Evolutionary conservation across 768 basidiomycete genomes (phyloP).

Genomic region (Sporobolomyces roseus): DNA sequence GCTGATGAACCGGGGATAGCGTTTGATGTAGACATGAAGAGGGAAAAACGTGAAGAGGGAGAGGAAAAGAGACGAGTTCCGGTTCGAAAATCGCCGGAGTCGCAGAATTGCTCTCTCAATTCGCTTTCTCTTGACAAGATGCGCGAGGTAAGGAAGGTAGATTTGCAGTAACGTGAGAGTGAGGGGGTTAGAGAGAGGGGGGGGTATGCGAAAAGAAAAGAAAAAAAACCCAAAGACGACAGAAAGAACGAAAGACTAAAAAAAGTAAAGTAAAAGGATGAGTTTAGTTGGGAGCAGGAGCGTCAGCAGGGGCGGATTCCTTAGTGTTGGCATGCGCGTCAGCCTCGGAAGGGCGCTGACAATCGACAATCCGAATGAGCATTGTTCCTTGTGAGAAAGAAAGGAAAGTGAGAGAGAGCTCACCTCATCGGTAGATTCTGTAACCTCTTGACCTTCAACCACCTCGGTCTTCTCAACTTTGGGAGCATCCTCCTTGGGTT

Average conservation of each 20-base stretch:
- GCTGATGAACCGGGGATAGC: too few relatives aligned
- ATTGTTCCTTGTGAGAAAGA: not conserved
- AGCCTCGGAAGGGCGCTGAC: slow-evolving; percentile 22
- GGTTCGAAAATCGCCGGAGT: not conserved
- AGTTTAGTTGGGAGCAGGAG: slow-evolving; percentile 3
- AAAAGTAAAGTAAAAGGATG: not conserved
- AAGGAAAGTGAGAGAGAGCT: not conserved
- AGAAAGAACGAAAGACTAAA: not conserved
- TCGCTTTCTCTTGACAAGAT: not conserved
- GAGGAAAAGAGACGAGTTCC: not conserved
- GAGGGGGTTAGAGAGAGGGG: not conserved
- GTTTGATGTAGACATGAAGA: too few relatives aligned
- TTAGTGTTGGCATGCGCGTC: slow-evolving; percentile 33
- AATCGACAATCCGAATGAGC: not conserved
- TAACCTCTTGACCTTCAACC: slow-evolving; percentile 33
- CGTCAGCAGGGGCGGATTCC: slow-evolving; percentile 19
- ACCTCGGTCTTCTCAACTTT: slow-evolving; percentile 36
- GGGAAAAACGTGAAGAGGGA: not conserved
- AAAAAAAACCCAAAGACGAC: not conserved
- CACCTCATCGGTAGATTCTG: slow-evolving; percentile 36
- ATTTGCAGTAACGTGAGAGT: too few relatives aligned
- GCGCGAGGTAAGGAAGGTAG: not conserved
- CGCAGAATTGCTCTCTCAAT: not conserved
- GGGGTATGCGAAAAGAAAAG: not conserved
- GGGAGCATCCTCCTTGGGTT: slow-evolving; percentile 36